Evolutionary conservation across 2,329 filamentous ascomycete genomes (phyloP).

Genomic region (Calonectria henricotiae): DNA sequence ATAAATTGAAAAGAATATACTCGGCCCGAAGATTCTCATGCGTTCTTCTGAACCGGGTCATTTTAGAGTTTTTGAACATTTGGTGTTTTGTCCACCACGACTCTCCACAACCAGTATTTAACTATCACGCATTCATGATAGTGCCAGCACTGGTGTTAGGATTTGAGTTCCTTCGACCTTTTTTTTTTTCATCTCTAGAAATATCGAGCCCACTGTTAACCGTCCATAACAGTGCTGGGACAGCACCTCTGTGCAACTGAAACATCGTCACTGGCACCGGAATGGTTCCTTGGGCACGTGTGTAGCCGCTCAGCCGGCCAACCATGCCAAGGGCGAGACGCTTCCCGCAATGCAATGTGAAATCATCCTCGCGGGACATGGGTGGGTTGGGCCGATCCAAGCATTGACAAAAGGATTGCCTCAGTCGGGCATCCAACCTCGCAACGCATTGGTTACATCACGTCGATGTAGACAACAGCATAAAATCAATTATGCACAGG

Average conservation of each 20-base stretch:
- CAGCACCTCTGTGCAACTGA: slow-evolving; percentile 8
- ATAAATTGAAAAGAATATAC: too few species aligned
- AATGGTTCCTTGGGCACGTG: slow-evolving; percentile 7
- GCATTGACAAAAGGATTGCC: background rate
- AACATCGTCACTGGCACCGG: slow-evolving; percentile 20
- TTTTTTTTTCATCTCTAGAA: background rate
- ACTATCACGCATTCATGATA: background rate
- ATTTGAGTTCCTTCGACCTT: background rate
- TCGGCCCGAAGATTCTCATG: too few species aligned
- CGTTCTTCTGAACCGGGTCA: too few species aligned
- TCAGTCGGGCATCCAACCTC: background rate
- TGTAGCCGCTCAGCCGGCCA: slow-evolving; percentile 15
- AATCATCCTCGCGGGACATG: background rate
- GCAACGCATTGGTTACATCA: slow-evolving; percentile 4
- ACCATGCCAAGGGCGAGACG: slow-evolving; percentile 17
- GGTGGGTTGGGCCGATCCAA: background rate
- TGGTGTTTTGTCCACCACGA: background rate
- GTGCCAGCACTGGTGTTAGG: background rate
- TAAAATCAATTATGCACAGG: background rate
- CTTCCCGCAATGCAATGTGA: slow-evolving; percentile 11
- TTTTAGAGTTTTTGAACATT: background rate
- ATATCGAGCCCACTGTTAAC: background rate
- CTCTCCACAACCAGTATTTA: background rate
- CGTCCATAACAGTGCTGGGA: background rate
- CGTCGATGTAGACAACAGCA: background rate